Conservation (phyloP, 2,329 filamentous ascomycete genomes). For the Talaromyces rugulosus region DNA sequence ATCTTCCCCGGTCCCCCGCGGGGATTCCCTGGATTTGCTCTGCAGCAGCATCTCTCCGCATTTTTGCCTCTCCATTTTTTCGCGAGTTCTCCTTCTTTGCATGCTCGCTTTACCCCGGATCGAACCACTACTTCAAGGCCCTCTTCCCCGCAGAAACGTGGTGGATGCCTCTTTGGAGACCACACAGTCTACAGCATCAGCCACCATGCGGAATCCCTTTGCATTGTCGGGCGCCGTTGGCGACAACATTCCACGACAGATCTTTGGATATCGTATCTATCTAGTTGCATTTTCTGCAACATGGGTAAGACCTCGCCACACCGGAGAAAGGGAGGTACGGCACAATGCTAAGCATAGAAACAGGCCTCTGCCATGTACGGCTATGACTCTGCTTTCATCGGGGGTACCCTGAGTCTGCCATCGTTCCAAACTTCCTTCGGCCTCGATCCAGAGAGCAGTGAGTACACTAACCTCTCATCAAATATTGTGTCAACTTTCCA, state of each 20-base stretch:
- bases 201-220: slow-evolving; percentile 7
- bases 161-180: neutral
- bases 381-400: slow-evolving; percentile 11
- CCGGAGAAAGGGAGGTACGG: neutral
- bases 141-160: neutral
- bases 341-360: neutral
- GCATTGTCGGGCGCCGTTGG: neutral
- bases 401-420: slow-evolving; percentile 5
- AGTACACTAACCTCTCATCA: neutral
- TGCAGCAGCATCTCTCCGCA: neutral
- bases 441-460: neutral
- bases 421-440: slow-evolving; percentile 7
- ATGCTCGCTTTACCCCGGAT: neutral
- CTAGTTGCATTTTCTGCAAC: slow-evolving; percentile 1
- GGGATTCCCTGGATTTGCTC: neutral
- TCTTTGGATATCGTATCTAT: slow-evolving; percentile 7
- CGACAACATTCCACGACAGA: slow-evolving; percentile 1
- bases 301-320: neutral
- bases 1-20: neutral
- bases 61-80: neutral
- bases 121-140: neutral
- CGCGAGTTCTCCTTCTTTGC: neutral
- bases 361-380: slow-evolving; percentile 9
- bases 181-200: neutral
- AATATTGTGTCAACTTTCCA: slow-evolving; percentile 10